A percentile compares a stretch with the other conserved stretches of the same genome.
These are phyloP conservation scores for Colletotrichum endophyticum DNA, from an alignment of 2,329 filamentous ascomycete genomes.

Conservation along the genomic window DNA sequence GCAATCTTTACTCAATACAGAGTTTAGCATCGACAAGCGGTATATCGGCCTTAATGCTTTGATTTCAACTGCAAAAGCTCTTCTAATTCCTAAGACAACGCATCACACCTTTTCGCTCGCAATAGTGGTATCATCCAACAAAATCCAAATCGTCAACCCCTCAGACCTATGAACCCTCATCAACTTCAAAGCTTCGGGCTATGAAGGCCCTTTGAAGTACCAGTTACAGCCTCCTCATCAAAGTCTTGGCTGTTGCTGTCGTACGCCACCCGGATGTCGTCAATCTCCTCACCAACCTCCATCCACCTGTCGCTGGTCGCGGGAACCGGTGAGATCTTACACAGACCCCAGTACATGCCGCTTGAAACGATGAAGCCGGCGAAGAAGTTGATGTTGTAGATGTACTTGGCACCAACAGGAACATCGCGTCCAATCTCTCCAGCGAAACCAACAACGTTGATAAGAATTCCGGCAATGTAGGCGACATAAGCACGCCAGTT, in stretches of 20 bases:
- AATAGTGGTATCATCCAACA: slow-evolving; percentile 8
- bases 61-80: neutral
- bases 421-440: slow-evolving; percentile 76
- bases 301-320: slow-evolving; percentile 79
- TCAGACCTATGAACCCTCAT: neutral
- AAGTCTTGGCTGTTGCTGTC: slow-evolving; percentile 40
- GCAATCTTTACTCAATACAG: neutral
- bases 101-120: neutral
- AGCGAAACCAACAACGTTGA: slow-evolving; percentile 92
- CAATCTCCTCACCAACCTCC: slow-evolving; percentile 72
- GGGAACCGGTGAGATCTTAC: slow-evolving; percentile 72
- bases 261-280: slow-evolving; percentile 56
- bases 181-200: neutral
- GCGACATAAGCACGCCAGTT: slow-evolving; percentile 85
- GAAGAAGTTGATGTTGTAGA: slow-evolving; percentile 94
- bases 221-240: slow-evolving; percentile 36
- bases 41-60: neutral
- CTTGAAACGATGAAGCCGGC: slow-evolving; percentile 77
- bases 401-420: slow-evolving; percentile 79
- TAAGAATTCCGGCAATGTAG: slow-evolving; percentile 81
- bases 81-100: neutral
- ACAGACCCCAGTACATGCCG: slow-evolving; percentile 72
- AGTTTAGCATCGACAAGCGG: neutral
- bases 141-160: neutral
- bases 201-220: neutral